phyloP scores from a whole-genome alignment of 495 filamentous ascomycete species.

The Penicillium malachiteum region DNA sequence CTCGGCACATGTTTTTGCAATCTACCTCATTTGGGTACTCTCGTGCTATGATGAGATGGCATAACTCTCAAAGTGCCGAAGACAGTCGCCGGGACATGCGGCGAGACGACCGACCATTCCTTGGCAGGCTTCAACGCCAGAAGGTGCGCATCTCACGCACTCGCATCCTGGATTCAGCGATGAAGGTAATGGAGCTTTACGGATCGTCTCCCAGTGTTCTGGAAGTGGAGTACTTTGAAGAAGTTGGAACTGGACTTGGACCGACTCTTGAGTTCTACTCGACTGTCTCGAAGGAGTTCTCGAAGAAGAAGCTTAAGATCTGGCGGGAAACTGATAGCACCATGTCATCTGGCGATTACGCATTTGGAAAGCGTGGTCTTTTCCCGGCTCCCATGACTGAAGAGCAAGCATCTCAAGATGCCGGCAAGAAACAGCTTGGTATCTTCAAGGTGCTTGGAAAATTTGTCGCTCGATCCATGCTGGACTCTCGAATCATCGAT shows the following conservation, averaged over 20 bases:
- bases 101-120: slow-evolving; percentile 84
- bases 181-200: slow-evolving; percentile 99
- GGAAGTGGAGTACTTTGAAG: slow-evolving; percentile 98
- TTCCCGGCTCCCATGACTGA: slow-evolving; percentile 93
- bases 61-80: slow-evolving; percentile 79
- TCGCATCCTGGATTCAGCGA: slow-evolving; percentile 91
- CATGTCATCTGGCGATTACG: slow-evolving; percentile 73
- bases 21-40: slow-evolving; percentile 98
- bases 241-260: slow-evolving; percentile 94
- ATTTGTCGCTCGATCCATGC: slow-evolving; percentile 97
- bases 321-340: slow-evolving; percentile 86
- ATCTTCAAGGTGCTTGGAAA: slow-evolving; percentile 94
- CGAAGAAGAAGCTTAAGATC: slow-evolving; percentile 91
- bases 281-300: slow-evolving; percentile 95
- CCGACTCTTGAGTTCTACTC: slow-evolving; percentile 99
- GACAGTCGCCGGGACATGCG: slow-evolving; percentile 77
- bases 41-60: slow-evolving; percentile 96
- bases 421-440: slow-evolving; percentile 78
- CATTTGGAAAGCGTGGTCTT: slow-evolving; percentile 79
- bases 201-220: slow-evolving; percentile 91
- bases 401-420: slow-evolving; percentile 67
- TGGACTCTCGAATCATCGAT: slow-evolving; percentile 97
- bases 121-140: slow-evolving; percentile 92
- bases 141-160: slow-evolving; percentile 94
- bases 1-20: slow-evolving; percentile 92